These are phyloP conservation scores for Conringia planisiliqua DNA, from an alignment of 345 rosid genomes.

Conservation along the genomic window DNA sequence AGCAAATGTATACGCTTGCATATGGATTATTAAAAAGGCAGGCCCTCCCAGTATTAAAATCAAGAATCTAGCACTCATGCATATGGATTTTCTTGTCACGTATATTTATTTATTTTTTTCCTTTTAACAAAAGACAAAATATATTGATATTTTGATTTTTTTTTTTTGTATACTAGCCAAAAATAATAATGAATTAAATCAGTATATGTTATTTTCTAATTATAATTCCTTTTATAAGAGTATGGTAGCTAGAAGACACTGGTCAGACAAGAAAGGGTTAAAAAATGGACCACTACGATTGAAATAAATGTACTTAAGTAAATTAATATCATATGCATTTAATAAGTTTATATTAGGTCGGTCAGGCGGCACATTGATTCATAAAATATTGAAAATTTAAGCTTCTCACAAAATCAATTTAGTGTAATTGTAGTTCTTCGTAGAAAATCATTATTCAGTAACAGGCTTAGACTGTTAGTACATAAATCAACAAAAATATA, in stretches of 20 bases:
- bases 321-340: conserved; percentile 10
- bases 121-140: conserved; percentile 12
- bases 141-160: neutral
- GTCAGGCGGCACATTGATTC: neutral
- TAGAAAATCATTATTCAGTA: neutral
- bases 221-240: neutral
- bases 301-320: conserved; percentile 2
- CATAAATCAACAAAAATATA: neutral
- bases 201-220: neutral
- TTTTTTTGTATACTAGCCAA: neutral
- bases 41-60: conserved; percentile 24
- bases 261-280: conserved; percentile 28
- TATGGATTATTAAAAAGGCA: conserved; percentile 5
- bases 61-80: conserved; percentile 17
- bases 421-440: neutral
- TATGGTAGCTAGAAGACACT: conserved; percentile 6
- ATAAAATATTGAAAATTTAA: neutral
- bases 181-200: neutral
- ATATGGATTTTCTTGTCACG: conserved; percentile 27
- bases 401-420: neutral
- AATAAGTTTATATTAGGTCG: conserved; percentile 11
- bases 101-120: neutral
- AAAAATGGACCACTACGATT: conserved; percentile 30
- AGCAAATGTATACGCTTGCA: neutral
- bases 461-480: neutral